Base-by-base conservation (phyloP, 257 asterid species). In the Solanum appendiculatum region DNA sequence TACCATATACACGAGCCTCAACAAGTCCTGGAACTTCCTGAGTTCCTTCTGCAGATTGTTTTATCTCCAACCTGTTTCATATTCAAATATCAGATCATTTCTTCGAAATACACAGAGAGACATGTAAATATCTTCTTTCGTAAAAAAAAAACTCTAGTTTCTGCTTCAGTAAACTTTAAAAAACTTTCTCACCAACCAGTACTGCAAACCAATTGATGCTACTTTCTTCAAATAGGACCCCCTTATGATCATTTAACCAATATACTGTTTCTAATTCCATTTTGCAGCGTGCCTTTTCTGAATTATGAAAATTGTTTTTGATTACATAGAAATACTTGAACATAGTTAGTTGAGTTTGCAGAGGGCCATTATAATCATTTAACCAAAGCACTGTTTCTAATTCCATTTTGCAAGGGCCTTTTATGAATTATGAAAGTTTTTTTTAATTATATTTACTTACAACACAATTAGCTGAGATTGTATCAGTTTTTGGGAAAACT, bases 41-140 rank as follows among this genome's bases (percentile, higher is more conserved):
- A 85, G 98, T 97, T 86, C 99, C 99, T 91, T 96, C 99, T 83
- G 99, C 98, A 86, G 99, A 97, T 91, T 96, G 99, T 89, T 96
- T 97, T 86, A 97, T 94, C 91, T 97, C 99, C 94, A 97, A 90
- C 92, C 99, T 97, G 93, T 87, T 92, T 88, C 87, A 87, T 81
- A 46, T 40, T 18, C 39, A 70, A 18, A 68, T 87, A 56, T 42
- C 20, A 86, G 44, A n/a, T 48, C n/a, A 33, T 73, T 72, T 33
- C 84, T 51, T 73, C 14, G 7, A 29, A 48, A 48, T 16, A 3
- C 66, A 48, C 85, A 80, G 25, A 78, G n/a, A 42, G 14, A 15
- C 37, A 16, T n/a, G 1, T 9, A 48, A 9, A 1, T 81, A 48
- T 29, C 18, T 10, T 29, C 29, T 81, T 81, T 48, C 21, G 15